Conservation (phyloP, 1,284 basidiomycete genomes). For the Xerocomus minutiporus region DNA sequence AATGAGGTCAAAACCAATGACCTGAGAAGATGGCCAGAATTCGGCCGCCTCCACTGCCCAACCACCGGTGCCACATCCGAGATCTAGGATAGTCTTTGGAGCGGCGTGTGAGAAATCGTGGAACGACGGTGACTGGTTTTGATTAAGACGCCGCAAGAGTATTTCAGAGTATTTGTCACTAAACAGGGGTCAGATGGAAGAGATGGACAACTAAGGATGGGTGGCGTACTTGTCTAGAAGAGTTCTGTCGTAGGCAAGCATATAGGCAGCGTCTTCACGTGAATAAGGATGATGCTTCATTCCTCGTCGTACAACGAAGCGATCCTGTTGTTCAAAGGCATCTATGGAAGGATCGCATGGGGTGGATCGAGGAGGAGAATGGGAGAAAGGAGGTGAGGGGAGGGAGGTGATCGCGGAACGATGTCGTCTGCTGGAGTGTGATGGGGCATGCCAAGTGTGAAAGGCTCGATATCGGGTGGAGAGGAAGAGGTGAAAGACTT, state of each 20-base stretch:
- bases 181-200: slow-evolving; percentile 14
- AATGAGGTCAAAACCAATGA: slow-evolving; percentile 64
- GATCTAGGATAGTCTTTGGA: slow-evolving; percentile 57
- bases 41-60: slow-evolving; percentile 60
- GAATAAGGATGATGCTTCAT: slow-evolving; percentile 54
- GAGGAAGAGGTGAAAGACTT: slow-evolving; percentile 15
- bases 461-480: slow-evolving; percentile 11
- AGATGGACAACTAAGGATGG: slow-evolving; percentile 1
- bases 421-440: slow-evolving; percentile 2
- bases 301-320: slow-evolving; percentile 38
- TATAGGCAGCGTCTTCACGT: slow-evolving; percentile 49
- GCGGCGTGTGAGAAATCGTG: slow-evolving; percentile 48
- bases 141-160: slow-evolving; percentile 49
- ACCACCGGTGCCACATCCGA: slow-evolving; percentile 65
- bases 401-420: neutral
- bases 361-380: slow-evolving; percentile 1
- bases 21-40: slow-evolving; percentile 52
- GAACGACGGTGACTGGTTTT: slow-evolving; percentile 53
- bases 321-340: slow-evolving; percentile 31
- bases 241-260: slow-evolving; percentile 59
- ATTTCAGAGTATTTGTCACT: slow-evolving; percentile 57
- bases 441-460: slow-evolving; percentile 1
- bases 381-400: neutral
- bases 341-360: slow-evolving; percentile 14
- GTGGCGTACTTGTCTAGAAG: slow-evolving; percentile 52